Evolutionary conservation across 768 basidiomycete species (phyloP), one percentile per base, ranked within the genome.

Genomic region (Suillus clintonianus): DNA sequence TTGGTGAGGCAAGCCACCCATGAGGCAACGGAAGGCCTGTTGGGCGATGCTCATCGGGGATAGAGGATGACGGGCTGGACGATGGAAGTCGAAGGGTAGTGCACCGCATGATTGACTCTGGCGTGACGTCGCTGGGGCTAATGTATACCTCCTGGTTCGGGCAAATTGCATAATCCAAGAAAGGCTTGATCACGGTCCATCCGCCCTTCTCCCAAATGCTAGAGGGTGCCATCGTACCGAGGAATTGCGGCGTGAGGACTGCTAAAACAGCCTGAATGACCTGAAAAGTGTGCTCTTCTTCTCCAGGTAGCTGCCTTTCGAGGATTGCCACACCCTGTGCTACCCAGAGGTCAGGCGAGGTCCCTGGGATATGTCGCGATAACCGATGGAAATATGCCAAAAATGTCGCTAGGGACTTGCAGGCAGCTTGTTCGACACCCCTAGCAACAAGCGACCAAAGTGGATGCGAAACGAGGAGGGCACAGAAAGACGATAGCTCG

Each of bases 1-100:
- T 72, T 0, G 94, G 86, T 0, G 80, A 74, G 48, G 90, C 80
- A 6, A 84, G 72, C 91, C 94, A 97, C 71, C 92, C 89, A 9
- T 76, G 76, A 2, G 77, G 61, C 22, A 85, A 77, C 32, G 85
- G 87, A 56, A 86, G 80, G 0, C 81, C 83, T 56, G 77, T 61
- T 24, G 55, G 54, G 14, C 59, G 37, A 19, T 27, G 82, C 72
- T 55, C 80, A 50, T 63, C n/a, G 53, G 51, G 5, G 65, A 59
- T 27, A 54, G 51, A 34, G 14, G 27, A 43, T 15, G 15, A 62
- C 15, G 32, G 60, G 59, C 15, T 22, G 17, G 42, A 17, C 3
- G 54, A 53, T 19, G 78, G 77, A 3, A 78, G 76, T 41, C 80
- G 81, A 61, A 86, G 85, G 0, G 92, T 90, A 5, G 86, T 86